Conservation (phyloP, 495 filamentous ascomycete genomes). For the Penicillium alfredii region DNA sequence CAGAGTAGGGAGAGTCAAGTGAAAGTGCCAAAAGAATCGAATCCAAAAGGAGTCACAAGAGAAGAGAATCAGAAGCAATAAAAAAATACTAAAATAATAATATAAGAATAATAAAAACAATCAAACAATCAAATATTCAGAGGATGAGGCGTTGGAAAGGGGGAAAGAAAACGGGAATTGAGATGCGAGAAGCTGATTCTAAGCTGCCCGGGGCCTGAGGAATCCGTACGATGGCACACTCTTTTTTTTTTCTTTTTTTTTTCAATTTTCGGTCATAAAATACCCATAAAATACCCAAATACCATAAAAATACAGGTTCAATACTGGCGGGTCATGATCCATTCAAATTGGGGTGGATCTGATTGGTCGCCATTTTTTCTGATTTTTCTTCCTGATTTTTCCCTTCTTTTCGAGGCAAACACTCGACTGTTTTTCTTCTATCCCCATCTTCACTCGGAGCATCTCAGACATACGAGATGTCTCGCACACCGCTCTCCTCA, state of each 20-base stretch:
- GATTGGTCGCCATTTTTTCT: constrained; percentile 11
- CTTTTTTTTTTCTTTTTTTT: constrained; percentile 20
- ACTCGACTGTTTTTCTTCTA: constrained; percentile 6
- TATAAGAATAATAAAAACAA: constrained; percentile 11
- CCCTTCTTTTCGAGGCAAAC: not conserved
- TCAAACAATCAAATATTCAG: too few species aligned
- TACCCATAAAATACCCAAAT: constrained; percentile 3
- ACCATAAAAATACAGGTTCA: not conserved
- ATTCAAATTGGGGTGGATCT: constrained; percentile 1
- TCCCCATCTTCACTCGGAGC: too few species aligned
- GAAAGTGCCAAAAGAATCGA: constrained; percentile 15
- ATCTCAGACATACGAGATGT: too few species aligned
- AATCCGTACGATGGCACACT: constrained; percentile 16
- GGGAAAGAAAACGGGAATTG: constrained; percentile 12
- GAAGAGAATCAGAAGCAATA: constrained; percentile 6
- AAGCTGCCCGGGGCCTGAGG: constrained; percentile 22
- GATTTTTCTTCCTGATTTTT: constrained; percentile 7
- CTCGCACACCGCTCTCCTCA: too few species aligned
- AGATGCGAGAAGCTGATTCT: constrained; percentile 20
- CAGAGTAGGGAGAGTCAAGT: constrained; percentile 14
- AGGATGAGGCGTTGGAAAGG: constrained; percentile 7
- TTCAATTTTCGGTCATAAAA: constrained; percentile 2
- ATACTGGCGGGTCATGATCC: too few species aligned
- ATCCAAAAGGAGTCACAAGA: constrained; percentile 2
- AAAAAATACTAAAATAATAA: constrained; percentile 14